Conservation (phyloP, 331 rosid species). For the Pyracantha coccinea region DNA sequence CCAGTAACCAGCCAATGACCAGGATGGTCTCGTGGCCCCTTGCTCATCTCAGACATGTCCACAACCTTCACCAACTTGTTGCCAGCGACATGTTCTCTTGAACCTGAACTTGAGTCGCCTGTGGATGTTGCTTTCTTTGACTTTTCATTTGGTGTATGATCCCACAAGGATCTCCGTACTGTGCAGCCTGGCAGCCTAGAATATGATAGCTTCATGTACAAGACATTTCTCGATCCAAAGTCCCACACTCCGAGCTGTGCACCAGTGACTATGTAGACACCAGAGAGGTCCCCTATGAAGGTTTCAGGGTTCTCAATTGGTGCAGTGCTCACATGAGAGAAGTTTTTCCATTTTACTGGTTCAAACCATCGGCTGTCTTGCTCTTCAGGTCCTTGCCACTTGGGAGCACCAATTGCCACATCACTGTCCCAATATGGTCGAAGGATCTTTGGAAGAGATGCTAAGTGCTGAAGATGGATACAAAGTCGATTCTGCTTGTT, state of each 20-base stretch:
- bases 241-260: constrained; percentile 98
- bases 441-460: constrained; percentile 79
- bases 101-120: constrained; percentile 27
- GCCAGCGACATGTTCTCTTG: constrained; percentile 32
- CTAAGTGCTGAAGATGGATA: constrained; percentile 75
- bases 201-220: constrained; percentile 83
- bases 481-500: constrained; percentile 64
- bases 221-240: constrained; percentile 74
- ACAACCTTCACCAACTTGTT: constrained; percentile 55
- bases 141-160: constrained; percentile 44
- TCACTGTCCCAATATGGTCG: constrained; percentile 78
- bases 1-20: constrained; percentile 98
- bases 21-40: constrained; percentile 76
- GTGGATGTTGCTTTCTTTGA: constrained; percentile 16
- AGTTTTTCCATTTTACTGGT: constrained; percentile 90
- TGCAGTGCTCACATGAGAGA: constrained; percentile 95
- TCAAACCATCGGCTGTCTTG: constrained; percentile 98
- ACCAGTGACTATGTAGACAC: constrained; percentile 74
- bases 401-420: constrained; percentile 88
- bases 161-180: constrained; percentile 80
- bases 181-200: constrained; percentile 87
- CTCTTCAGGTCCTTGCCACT: constrained; percentile 95
- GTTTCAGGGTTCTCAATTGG: constrained; percentile 81
- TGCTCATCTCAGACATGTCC: constrained; percentile 59
- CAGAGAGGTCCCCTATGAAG: constrained; percentile 57